Percentiles rank a stretch among this genome's conserved stretches.
Conservation (phyloP, 177 flowering plant genomes). For the Telopea speciosissima region DNA sequence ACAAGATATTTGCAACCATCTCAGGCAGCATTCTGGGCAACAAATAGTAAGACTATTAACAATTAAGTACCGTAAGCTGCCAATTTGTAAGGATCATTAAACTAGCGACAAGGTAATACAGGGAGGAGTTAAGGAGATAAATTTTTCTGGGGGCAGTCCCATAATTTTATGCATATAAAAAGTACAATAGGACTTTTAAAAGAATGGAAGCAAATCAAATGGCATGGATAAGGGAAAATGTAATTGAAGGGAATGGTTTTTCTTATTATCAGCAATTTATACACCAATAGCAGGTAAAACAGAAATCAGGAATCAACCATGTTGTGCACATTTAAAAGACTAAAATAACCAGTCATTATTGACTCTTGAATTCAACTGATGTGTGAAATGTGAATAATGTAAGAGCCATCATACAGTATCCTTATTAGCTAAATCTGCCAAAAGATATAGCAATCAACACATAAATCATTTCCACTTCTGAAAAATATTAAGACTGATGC, state of each 20-base stretch:
- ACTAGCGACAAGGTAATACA: background rate
- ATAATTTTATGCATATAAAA: background rate
- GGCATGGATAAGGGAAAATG: background rate
- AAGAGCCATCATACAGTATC: background rate
- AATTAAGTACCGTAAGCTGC: background rate
- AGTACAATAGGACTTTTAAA: background rate
- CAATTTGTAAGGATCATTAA: slow-evolving; percentile 1
- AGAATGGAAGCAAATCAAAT: background rate
- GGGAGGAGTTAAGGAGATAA: background rate
- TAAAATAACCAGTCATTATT: background rate
- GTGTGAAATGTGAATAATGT: background rate
- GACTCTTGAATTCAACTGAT: background rate
- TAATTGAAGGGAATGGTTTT: background rate
- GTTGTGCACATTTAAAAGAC: background rate
- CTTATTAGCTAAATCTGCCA: background rate
- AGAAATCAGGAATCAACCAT: background rate
- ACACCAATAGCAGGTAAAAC: background rate
- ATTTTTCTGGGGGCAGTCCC: background rate
- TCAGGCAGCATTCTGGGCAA: slow-evolving; percentile 62
- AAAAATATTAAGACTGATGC: too few relatives aligned
- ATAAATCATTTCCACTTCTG: too few relatives aligned
- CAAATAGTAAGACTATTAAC: slow-evolving; percentile 2
- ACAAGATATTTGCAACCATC: slow-evolving; percentile 53
- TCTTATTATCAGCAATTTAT: background rate
- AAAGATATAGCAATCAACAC: background rate